Evolutionary conservation across 257 asterid species (phyloP).

Genomic region (Solanum commersonii): DNA sequence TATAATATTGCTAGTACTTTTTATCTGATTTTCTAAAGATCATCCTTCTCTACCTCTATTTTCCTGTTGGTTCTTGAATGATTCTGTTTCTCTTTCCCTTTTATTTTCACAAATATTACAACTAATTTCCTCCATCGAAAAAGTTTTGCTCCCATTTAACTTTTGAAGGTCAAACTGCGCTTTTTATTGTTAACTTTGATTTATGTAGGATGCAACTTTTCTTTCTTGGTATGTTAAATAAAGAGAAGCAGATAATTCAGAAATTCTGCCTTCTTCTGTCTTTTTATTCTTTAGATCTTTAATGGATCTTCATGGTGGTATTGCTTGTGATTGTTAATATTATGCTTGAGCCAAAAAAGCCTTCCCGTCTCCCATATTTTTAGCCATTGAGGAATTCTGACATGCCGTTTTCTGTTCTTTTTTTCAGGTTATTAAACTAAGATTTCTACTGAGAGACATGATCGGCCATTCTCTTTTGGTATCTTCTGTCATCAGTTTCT

Average conservation of each 20-base stretch:
- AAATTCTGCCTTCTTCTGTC: background rate
- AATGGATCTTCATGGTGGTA: background rate
- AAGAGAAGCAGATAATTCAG: background rate
- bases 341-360: background rate
- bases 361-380: background rate
- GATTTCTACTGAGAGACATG: conserved; percentile 2
- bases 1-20: background rate
- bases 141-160: background rate
- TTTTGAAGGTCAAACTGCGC: background rate
- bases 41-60: background rate
- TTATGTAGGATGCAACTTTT: background rate
- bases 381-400: background rate
- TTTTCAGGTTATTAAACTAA: conserved; percentile 29
- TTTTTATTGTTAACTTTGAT: background rate
- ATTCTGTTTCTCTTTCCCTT: background rate
- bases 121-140: background rate
- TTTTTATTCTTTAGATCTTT: background rate
- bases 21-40: background rate
- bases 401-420: background rate
- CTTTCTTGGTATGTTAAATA: background rate
- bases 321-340: background rate
- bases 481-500: conserved; percentile 5
- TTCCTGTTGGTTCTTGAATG: background rate
- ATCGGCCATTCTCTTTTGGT: conserved; percentile 6
- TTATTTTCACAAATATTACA: background rate